These are phyloP conservation scores for Arthroderma uncinatum DNA, from an alignment of 2,329 filamentous ascomycete genomes.

Conservation along the genomic window DNA sequence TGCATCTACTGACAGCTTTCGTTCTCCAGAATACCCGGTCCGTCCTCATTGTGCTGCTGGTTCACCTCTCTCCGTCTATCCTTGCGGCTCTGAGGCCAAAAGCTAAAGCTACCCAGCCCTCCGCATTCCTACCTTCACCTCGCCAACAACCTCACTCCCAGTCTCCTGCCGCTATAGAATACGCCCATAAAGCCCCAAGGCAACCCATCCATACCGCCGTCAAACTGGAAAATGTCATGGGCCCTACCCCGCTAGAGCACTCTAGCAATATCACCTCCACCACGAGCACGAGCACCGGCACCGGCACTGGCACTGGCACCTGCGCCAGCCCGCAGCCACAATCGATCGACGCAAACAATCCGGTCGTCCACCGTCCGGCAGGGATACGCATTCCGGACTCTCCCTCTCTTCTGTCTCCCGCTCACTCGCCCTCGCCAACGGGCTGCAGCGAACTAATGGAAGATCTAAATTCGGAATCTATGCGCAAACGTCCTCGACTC, in stretches of 20 bases:
- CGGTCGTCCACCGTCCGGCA: not conserved
- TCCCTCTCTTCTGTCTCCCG: constrained; percentile 16
- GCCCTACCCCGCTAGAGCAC: constrained; percentile 36
- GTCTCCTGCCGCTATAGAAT: constrained; percentile 2
- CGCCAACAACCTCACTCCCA: not conserved
- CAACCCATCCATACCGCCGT: not conserved
- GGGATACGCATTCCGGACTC: not conserved
- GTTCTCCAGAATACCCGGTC: not conserved
- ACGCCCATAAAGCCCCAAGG: constrained; percentile 2
- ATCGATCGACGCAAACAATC: constrained; percentile 1
- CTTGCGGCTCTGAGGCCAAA: not conserved
- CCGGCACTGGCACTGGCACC: not conserved
- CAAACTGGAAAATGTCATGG: constrained; percentile 33
- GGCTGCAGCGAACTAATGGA: constrained; percentile 29
- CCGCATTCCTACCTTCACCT: not conserved
- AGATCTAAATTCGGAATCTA: constrained; percentile 29
- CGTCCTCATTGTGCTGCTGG: not conserved
- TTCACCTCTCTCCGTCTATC: not conserved
- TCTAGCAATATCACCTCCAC: constrained; percentile 26
- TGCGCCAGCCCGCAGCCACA: constrained; percentile 2
- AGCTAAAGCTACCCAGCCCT: constrained; percentile 4
- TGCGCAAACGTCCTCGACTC: constrained; percentile 39
- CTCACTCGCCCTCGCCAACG: constrained; percentile 19
- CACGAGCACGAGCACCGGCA: not conserved
- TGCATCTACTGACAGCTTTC: not conserved